Conservation (phyloP, 139 green algal genomes). For the Picochlorum sp. region DNA sequence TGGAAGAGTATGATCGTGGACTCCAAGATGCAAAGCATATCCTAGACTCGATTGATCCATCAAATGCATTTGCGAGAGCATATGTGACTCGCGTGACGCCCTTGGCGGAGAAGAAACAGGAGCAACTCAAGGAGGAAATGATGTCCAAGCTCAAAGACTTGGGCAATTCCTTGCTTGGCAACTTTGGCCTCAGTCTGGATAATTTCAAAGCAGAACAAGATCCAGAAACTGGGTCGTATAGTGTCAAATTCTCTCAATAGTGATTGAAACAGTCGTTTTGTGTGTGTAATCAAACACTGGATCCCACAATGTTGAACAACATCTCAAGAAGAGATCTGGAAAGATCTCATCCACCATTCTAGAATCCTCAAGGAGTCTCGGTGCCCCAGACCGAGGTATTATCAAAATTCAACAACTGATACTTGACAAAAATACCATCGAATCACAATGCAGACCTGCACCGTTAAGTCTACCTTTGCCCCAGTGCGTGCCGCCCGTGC, state of each 20-base stretch:
- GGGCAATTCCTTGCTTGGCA: conserved; percentile 89
- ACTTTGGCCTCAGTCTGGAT: conserved; percentile 91
- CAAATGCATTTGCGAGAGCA: conserved; percentile 35
- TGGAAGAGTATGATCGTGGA: conserved; percentile 5
- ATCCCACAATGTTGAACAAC: too few relatives aligned
- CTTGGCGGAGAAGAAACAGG: conserved; percentile 62
- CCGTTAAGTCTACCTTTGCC: not conserved
- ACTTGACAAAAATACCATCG: too few relatives aligned
- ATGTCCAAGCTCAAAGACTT: conserved; percentile 93
- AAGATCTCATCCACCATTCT: too few relatives aligned
- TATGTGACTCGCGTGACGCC: conserved; percentile 54
- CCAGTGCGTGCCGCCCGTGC: conserved; percentile 7
- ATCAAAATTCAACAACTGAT: too few relatives aligned
- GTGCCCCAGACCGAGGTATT: too few relatives aligned
- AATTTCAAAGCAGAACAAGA: conserved; percentile 97
- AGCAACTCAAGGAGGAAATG: conserved; percentile 92
- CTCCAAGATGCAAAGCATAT: conserved; percentile 59
- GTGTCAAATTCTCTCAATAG: conserved; percentile 78
- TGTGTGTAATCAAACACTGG: too few relatives aligned
- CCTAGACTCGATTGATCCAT: conserved; percentile 51
- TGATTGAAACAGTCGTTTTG: too few relatives aligned
- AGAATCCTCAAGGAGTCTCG: too few relatives aligned
- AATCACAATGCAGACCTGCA: conserved; percentile 2
- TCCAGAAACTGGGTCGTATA: conserved; percentile 81
- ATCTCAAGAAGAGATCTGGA: too few relatives aligned